phyloP scores from a whole-genome alignment of 2,329 filamentous ascomycete species.

The Capronia americana region DNA sequence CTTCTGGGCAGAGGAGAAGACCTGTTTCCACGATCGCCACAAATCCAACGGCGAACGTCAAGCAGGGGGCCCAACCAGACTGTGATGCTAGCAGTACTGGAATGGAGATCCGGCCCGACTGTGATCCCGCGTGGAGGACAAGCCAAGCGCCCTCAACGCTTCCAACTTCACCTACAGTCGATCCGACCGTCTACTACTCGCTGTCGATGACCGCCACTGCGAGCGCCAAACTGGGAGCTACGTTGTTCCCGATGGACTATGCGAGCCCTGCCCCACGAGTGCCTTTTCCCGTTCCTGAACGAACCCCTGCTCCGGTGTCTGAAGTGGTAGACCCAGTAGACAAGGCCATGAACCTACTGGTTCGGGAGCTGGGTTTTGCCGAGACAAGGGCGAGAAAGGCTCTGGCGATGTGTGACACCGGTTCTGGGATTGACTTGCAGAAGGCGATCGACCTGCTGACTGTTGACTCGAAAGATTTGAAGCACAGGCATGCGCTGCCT shows the following conservation, averaged over 20 bases:
- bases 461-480: slow-evolving; percentile 47
- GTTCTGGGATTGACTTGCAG: slow-evolving; percentile 64
- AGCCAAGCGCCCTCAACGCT: slow-evolving; percentile 21
- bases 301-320: slow-evolving; percentile 15
- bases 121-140: slow-evolving; percentile 15
- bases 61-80: slow-evolving; percentile 27
- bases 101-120: slow-evolving; percentile 27
- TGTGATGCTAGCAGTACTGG: slow-evolving; percentile 21
- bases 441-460: slow-evolving; percentile 62
- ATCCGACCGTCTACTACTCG: slow-evolving; percentile 37
- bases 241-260: slow-evolving; percentile 39
- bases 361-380: slow-evolving; percentile 64
- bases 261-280: slow-evolving; percentile 28
- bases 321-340: slow-evolving; percentile 61
- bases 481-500: slow-evolving; percentile 38
- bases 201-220: slow-evolving; percentile 36
- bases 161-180: slow-evolving; percentile 33
- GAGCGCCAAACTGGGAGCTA: slow-evolving; percentile 36
- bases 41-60: slow-evolving; percentile 8
- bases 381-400: slow-evolving; percentile 63
- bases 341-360: slow-evolving; percentile 62
- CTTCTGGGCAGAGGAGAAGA: slow-evolving; percentile 21
- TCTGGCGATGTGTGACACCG: slow-evolving; percentile 64
- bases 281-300: slow-evolving; percentile 30
- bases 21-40: slow-evolving; percentile 29